Conservation (phyloP, 2,329 filamentous ascomycete genomes). For the Pseudogymnoascus sp. region DNA sequence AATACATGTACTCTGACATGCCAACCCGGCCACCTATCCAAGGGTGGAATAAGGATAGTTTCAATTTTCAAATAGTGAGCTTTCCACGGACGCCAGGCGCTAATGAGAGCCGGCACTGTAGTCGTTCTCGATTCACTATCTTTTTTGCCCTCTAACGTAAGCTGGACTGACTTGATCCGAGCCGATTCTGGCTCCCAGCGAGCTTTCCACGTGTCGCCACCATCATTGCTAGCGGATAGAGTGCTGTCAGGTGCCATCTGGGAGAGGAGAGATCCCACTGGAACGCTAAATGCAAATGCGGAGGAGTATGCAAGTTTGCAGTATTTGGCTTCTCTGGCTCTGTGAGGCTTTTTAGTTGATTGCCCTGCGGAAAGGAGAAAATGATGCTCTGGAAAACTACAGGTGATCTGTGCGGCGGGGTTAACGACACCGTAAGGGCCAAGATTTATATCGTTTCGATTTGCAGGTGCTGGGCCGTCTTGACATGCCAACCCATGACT, state of each 20-base stretch:
- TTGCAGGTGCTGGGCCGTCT: neutral
- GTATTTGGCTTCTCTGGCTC: constrained; percentile 37
- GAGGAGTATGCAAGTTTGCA: constrained; percentile 42
- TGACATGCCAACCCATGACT: neutral
- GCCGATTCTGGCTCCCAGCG: constrained; percentile 19
- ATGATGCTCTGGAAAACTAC: constrained; percentile 33
- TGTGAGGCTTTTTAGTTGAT: constrained; percentile 31
- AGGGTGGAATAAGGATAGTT: constrained; percentile 31
- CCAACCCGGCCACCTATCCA: constrained; percentile 29
- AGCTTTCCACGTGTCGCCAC: constrained; percentile 21
- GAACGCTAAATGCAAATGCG: constrained; percentile 37
- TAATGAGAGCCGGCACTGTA: constrained; percentile 8
- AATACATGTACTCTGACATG: constrained; percentile 32
- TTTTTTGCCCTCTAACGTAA: neutral
- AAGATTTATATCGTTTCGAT: constrained; percentile 9
- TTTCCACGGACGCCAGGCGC: constrained; percentile 19
- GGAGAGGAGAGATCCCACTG: constrained; percentile 28
- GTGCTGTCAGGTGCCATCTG: constrained; percentile 26
- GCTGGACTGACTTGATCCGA: neutral
- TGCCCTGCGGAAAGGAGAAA: constrained; percentile 36
- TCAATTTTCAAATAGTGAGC: constrained; percentile 24
- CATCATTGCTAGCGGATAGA: constrained; percentile 17
- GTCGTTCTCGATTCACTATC: neutral
- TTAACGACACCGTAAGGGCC: constrained; percentile 14
- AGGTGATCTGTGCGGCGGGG: constrained; percentile 38